Conservation (phyloP, 495 filamentous ascomycete species). For the Xylaria acuta region DNA sequence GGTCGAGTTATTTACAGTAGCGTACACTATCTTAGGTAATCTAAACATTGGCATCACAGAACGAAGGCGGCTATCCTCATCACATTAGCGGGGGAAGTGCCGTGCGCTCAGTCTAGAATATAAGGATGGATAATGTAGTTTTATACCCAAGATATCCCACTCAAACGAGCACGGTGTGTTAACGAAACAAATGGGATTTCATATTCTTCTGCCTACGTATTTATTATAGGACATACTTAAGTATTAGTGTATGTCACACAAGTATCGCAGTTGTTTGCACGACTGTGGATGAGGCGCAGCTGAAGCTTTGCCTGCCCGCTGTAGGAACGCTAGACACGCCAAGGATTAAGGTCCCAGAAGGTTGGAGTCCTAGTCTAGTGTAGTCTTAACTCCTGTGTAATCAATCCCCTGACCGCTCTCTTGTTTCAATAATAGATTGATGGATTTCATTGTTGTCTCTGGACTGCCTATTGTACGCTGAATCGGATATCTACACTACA, state of each 20-base stretch:
- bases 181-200: too few relatives aligned
- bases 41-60: neutral
- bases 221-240: too few relatives aligned
- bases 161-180: too few relatives aligned
- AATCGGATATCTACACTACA: neutral
- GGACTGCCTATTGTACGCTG: neutral
- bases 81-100: neutral
- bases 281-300: constrained; percentile 18
- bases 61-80: neutral
- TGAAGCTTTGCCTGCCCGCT: constrained; percentile 11
- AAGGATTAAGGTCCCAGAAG: neutral
- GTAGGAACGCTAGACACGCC: neutral
- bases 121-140: too few relatives aligned
- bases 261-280: neutral
- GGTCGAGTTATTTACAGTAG: too few relatives aligned
- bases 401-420: constrained; percentile 1
- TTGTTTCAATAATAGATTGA: neutral
- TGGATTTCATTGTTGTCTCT: neutral
- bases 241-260: neutral
- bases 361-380: neutral
- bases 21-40: too few relatives aligned
- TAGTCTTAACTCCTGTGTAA: neutral
- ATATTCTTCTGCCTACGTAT: too few relatives aligned
- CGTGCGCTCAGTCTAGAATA: too few relatives aligned
- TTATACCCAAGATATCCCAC: too few relatives aligned